phyloP scores from a whole-genome alignment of 371 early-diverging fungal species.

The Conidiobolus incongruus region DNA sequence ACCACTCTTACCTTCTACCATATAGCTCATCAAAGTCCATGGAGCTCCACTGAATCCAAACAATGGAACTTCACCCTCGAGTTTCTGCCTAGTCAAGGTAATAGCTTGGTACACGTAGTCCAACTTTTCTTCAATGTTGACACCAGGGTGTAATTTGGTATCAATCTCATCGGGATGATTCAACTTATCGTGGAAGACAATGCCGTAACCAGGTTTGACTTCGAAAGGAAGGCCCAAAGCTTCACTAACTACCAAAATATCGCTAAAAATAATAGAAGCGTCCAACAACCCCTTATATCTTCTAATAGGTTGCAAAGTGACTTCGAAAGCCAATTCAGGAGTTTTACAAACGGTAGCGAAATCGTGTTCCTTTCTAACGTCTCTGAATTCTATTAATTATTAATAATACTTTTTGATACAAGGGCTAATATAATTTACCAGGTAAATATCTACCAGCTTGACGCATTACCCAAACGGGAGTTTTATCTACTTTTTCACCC shows the following conservation, averaged over 20 bases:
- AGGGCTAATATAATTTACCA: constrained; percentile 17
- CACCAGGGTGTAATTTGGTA: constrained; percentile 26
- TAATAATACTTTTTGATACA: not conserved
- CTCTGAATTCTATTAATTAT: constrained; percentile 51
- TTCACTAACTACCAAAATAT: constrained; percentile 92
- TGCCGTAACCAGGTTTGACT: constrained; percentile 86
- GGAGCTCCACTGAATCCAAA: constrained; percentile 93
- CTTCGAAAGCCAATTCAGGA: constrained; percentile 76
- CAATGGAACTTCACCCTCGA: constrained; percentile 76
- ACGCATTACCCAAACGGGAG: constrained; percentile 95
- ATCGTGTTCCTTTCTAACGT: constrained; percentile 58
- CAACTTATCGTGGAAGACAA: constrained; percentile 74
- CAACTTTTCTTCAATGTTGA: constrained; percentile 48
- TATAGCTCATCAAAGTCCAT: constrained; percentile 95
- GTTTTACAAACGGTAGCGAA: constrained; percentile 89
- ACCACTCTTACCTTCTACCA: constrained; percentile 96
- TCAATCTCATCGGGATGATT: constrained; percentile 43
- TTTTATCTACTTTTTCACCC: constrained; percentile 67
- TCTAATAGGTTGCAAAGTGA: constrained; percentile 90
- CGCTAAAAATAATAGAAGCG: constrained; percentile 93
- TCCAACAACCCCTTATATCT: constrained; percentile 77
- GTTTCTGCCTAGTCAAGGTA: constrained; percentile 64
- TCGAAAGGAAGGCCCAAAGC: constrained; percentile 84
- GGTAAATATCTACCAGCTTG: constrained; percentile 96
- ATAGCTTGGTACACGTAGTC: constrained; percentile 90